Base-by-base conservation (phyloP, 805 yeast species). In the Metschnikowia dekortorum region DNA sequence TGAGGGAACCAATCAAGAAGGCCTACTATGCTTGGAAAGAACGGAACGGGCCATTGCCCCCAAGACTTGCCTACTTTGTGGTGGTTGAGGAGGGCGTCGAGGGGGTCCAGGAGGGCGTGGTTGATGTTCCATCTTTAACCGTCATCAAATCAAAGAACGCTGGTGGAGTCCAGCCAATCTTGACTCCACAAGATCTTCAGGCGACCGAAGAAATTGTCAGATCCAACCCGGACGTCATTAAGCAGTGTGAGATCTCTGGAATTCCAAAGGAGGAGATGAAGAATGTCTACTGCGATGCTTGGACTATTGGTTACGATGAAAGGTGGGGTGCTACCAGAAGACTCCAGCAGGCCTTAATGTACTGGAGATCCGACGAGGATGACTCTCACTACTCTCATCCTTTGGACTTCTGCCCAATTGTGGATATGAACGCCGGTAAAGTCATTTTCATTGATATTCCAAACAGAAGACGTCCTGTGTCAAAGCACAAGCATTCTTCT, bases 391-490 rank as follows among this genome's bases (percentile, higher is more conserved):
- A 82, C 67, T 80, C 86, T 29, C 86, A 81, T 65, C 91, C 94
- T 30, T 77, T 86, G 60, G 92, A 87, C 67, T 86, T 87, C 74
- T 81, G 90, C 60, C 94, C 94, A 53, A 85, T 86, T 63, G 84
- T 86, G 53, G 94, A 86, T 68, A 82, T 85, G 70, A 84, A 83
- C 66, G 79, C 77, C 50, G 73, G 73, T 48, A 82, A 85, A 66
- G 88, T 86, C 52, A 79, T 87, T 57, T 84, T 67, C 66, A 84
- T 87, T 58, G 94, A 87, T 68, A 81, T 86, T 61, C 92, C 92
- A 50, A 74, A 80, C 59, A 76, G 84, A 59, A 82, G 94, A 74
- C 79, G 89, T 69, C 83, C 84, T 61, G 76, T 86, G 13, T 80
- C 87, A 45, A 83, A 80, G 65, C 79, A 75, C 65, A 80, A 82